Base-by-base conservation (phyloP, 495 filamentous ascomycete genomes). In the Podospora comata region DNA sequence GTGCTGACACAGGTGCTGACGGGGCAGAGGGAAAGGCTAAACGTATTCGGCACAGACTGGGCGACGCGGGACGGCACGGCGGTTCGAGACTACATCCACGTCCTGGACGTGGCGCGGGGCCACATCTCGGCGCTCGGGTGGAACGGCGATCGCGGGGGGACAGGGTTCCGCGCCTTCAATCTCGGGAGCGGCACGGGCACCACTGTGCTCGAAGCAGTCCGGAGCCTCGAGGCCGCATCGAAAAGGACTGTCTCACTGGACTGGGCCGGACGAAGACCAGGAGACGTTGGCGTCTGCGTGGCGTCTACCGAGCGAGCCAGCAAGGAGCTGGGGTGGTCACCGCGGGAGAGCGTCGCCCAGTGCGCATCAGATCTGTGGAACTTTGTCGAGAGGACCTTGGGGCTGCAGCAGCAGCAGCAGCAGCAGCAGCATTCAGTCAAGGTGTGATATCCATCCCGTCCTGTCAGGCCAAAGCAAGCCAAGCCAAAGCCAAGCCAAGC, bases 61-160 rank as follows among this genome's bases (percentile, higher is more conserved):
- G 80, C 87, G 53, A 89, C 88, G 1, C 82, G 82, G 62, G 89
- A 91, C 69, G 89, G 89, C 58, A 93, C 90, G 34, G 90, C 91
- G 67, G 89, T 92, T 72, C 86, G 90, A 60, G 90, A 92, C 76
- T 92, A 89, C 80, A 89, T 89, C 65, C 82, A 84, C 67, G 82
- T 84, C 44, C 75, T 79, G n/a, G 90, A 92, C 74, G 82, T 92
- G 20, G 90, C 88, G 53, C 78, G 84, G 61, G 88, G 88, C 15
- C 88, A 90, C 73, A 84, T 90, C 67, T 83, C 86, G 39, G 88
- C 88, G 1, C 79, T 87, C 26, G 64, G 28, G 54, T 70, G 73
- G 68, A 71, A 69, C 19, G 55, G 28, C 5, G 64, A 66, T 54
- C 53, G 27, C 0, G 62, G 44, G 6, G 62, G 44, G 6, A 39